phyloP scores from a whole-genome alignment of 768 basidiomycete genomes.

The Xerocomus spinulosus region DNA sequence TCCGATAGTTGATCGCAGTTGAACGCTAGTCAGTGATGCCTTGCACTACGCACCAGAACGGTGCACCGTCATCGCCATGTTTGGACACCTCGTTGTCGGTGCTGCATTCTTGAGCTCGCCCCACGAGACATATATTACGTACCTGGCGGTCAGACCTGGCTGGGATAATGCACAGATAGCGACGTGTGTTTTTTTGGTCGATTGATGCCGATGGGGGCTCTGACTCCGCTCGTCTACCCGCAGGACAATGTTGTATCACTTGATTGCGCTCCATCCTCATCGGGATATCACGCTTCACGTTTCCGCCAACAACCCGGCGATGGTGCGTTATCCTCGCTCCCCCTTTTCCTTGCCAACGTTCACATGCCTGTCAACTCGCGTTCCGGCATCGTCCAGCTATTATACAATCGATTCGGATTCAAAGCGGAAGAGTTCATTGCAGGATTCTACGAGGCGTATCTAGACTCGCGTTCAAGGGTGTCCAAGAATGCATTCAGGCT shows the following conservation, averaged over 20 bases:
- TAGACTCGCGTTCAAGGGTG: constrained; percentile 61
- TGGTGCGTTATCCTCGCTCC: constrained; percentile 46
- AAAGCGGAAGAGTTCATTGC: constrained; percentile 82
- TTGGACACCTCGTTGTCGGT: constrained; percentile 68
- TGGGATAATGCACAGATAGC: constrained; percentile 82
- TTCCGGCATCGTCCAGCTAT: constrained; percentile 38
- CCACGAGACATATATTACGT: constrained; percentile 78
- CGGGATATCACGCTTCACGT: constrained; percentile 82
- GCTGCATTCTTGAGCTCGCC: constrained; percentile 75
- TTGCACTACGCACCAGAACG: constrained; percentile 64
- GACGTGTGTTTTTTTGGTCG: constrained; percentile 41
- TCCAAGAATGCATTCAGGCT: constrained; percentile 81
- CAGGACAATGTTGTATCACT: constrained; percentile 75
- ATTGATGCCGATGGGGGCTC: not conserved
- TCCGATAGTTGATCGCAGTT: not conserved
- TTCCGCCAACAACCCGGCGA: constrained; percentile 74
- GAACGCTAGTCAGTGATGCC: constrained; percentile 57
- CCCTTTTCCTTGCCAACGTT: not conserved
- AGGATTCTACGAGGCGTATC: constrained; percentile 77
- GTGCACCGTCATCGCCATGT: constrained; percentile 71
- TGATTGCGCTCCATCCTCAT: constrained; percentile 65
- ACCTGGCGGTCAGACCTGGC: constrained; percentile 70
- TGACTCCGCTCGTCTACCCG: not conserved
- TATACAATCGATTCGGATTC: constrained; percentile 86
- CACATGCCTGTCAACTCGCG: not conserved